These are phyloP conservation scores for Cyclocybe cylindracea DNA, from an alignment of 768 basidiomycete genomes.

Conservation along the genomic window DNA sequence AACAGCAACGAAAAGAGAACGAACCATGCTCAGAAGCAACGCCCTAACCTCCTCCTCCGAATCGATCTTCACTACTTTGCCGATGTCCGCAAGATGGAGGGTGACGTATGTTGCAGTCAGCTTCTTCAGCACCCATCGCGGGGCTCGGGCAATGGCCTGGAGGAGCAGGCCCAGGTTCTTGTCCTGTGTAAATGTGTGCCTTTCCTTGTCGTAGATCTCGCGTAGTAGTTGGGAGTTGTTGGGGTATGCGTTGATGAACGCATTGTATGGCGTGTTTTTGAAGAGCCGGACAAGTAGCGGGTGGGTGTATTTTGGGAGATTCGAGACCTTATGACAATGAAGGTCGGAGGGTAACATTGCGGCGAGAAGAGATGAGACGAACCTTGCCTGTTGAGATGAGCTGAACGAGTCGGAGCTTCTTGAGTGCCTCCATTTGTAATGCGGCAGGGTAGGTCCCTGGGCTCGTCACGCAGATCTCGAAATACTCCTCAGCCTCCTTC, in stretches of 20 bases:
- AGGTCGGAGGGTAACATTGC: background rate
- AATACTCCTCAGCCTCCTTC: slow-evolving; percentile 70
- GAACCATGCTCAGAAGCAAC: slow-evolving; percentile 74
- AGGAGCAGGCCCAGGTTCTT: slow-evolving; percentile 69
- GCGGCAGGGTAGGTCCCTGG: slow-evolving; percentile 60
- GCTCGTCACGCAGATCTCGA: slow-evolving; percentile 76
- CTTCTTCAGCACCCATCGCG: slow-evolving; percentile 77
- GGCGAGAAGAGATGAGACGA: slow-evolving; percentile 3
- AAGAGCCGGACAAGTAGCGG: slow-evolving; percentile 55
- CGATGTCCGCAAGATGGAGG: slow-evolving; percentile 73
- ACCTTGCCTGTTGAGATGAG: slow-evolving; percentile 79
- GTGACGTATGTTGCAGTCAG: slow-evolving; percentile 85
- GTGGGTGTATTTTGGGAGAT: slow-evolving; percentile 77
- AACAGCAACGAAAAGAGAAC: slow-evolving; percentile 1
- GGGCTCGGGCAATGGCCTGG: slow-evolving; percentile 68
- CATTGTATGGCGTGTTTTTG: slow-evolving; percentile 67
- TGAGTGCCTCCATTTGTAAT: slow-evolving; percentile 83
- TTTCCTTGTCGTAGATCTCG: slow-evolving; percentile 55
- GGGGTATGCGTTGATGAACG: slow-evolving; percentile 69
- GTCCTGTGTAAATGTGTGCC: slow-evolving; percentile 60
- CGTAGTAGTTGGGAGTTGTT: slow-evolving; percentile 46
- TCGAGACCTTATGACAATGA: slow-evolving; percentile 32
- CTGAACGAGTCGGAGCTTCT: slow-evolving; percentile 81
- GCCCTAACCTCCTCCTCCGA: slow-evolving; percentile 55
- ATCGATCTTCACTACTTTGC: slow-evolving; percentile 49